Conservation (phyloP, 2,329 filamentous ascomycete species). For the Fusarium sulawesiense region DNA sequence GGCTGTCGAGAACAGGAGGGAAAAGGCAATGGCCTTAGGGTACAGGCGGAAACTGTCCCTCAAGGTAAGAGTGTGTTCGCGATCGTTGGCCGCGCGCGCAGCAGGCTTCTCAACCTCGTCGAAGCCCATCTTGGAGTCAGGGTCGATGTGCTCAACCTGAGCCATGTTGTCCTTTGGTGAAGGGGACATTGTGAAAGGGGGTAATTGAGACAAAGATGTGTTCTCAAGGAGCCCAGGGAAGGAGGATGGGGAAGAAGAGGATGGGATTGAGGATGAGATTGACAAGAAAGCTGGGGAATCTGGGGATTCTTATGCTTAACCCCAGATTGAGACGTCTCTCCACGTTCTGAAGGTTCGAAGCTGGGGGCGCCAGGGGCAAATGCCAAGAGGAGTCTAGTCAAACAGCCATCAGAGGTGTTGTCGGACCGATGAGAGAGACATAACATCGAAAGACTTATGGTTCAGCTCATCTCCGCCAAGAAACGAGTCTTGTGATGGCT, state of each 20-base stretch:
- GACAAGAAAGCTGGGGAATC: conserved; percentile 12
- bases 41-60: conserved; percentile 54
- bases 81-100: conserved; percentile 18
- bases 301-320: conserved; percentile 26
- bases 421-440: conserved; percentile 5
- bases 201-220: background rate
- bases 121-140: conserved; percentile 10
- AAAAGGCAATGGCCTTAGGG: conserved; percentile 52
- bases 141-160: conserved; percentile 25
- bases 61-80: conserved; percentile 49
- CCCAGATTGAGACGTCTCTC: conserved; percentile 15
- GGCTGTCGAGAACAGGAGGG: conserved; percentile 52
- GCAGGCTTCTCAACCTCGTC: conserved; percentile 15
- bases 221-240: background rate
- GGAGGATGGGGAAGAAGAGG: background rate
- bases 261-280: background rate
- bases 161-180: conserved; percentile 8
- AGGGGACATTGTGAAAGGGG: conserved; percentile 5
- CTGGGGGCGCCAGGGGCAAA: conserved; percentile 4
- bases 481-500: conserved; percentile 17
- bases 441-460: background rate
- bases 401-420: background rate
- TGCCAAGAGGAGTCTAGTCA: conserved; percentile 5
- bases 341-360: background rate
- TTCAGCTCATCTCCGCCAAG: conserved; percentile 13